These are phyloP conservation scores for Trichosporon ovoides DNA, from an alignment of 1,284 basidiomycete genomes.

Conservation along the genomic window DNA sequence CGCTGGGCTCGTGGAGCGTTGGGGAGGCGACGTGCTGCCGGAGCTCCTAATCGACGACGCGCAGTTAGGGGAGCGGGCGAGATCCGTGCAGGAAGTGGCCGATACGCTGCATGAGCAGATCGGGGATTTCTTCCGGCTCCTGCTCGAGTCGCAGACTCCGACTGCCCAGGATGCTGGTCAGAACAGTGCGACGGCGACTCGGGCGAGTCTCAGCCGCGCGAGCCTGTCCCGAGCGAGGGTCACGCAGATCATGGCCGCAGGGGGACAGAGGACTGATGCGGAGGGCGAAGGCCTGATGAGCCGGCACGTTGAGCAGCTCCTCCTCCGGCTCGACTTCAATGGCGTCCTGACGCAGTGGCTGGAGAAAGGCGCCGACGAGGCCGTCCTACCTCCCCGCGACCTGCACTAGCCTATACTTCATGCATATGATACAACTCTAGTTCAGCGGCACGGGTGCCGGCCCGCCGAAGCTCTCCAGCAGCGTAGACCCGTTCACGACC, in stretches of 20 bases:
- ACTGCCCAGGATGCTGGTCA: too few species aligned
- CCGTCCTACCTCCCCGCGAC: too few species aligned
- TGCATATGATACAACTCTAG: neutral
- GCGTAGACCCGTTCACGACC: slow-evolving; percentile 64
- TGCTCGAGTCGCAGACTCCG: slow-evolving; percentile 61
- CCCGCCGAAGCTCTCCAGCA: slow-evolving; percentile 24
- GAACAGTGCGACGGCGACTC: too few species aligned
- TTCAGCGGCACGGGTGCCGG: slow-evolving; percentile 13
- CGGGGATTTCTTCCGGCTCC: slow-evolving; percentile 64
- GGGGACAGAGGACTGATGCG: neutral
- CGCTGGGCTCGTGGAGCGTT: slow-evolving; percentile 74
- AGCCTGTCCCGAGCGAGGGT: neutral
- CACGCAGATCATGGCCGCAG: slow-evolving; percentile 31
- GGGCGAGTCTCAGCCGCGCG: slow-evolving; percentile 21
- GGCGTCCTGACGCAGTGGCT: slow-evolving; percentile 63
- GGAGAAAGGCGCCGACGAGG: neutral
- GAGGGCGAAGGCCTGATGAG: slow-evolving; percentile 53
- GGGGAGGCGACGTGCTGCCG: slow-evolving; percentile 87
- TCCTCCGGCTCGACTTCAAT: slow-evolving; percentile 79
- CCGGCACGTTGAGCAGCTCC: slow-evolving; percentile 72
- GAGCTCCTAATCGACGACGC: slow-evolving; percentile 68
- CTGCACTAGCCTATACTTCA: neutral
- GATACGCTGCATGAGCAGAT: slow-evolving; percentile 66
- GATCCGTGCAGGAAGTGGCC: slow-evolving; percentile 62
- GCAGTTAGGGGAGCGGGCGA: slow-evolving; percentile 48